Base-by-base conservation (phyloP, 192 early-diverging fungal genomes). In the Allomyces arbusculus region DNA sequence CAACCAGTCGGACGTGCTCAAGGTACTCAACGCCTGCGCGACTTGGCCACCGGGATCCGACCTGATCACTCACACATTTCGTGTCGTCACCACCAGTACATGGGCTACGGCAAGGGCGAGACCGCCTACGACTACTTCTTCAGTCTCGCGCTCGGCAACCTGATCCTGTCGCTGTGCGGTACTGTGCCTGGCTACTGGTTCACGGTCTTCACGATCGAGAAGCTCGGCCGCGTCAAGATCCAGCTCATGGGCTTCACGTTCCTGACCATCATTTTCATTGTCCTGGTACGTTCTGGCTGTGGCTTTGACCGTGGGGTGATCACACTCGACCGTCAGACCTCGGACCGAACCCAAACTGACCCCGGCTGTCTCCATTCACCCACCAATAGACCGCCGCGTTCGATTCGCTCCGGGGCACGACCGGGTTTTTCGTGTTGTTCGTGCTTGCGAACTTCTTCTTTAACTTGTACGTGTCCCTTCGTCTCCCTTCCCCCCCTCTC, bases 131-230 rank as follows among this genome's bases (percentile, higher is more conserved):
- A 58, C 50, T 58, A 66, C 74, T 65, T 69, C 65, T 86, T 78
- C 77, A 84, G 84, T 72, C 86, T 79, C 61, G 75, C 90, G 23
- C 74, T 92, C 69, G 95, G 95, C 68, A 93, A 88, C 80, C 81
- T 94, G 69, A 93, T 93, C 71, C 85, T 99, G 72, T 88, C 89
- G 61, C 66, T 89, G 20, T 77, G 89, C 20, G 90, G 90, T 50
- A 84, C 84, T 23, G 81, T 96, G 11, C 95, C 95, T 43, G 95
- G 95, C 61, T 99, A 96, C 86, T 94, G 90, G 91, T 79, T 99
- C 72, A 77, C 89, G 7, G 91, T 99, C 68, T 87, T 88, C 67
- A 77, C 86, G 23, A 88, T 99, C 50, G 95, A 99, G 66, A 75
- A 74, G 66, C 69, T 89, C 28, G 95, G 95, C 67, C 89, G 95